These are phyloP conservation scores for Diaporthe capsici DNA, from an alignment of 2,329 filamentous ascomycete species.

Conservation along the genomic window DNA sequence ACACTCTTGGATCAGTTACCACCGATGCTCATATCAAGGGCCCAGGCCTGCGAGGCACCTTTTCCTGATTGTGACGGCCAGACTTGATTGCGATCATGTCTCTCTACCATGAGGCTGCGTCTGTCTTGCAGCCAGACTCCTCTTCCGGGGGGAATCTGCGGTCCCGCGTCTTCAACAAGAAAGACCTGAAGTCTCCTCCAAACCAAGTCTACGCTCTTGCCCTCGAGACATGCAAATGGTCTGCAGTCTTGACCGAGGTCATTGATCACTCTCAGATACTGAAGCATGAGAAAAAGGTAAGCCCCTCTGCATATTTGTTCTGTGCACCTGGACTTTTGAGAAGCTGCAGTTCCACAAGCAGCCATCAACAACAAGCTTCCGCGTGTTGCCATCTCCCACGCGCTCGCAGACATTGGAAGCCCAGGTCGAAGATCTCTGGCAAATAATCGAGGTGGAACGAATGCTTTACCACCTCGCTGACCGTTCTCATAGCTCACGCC, in stretches of 20 bases:
- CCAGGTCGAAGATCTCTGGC: not conserved
- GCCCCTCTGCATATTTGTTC: constrained; percentile 35
- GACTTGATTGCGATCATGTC: constrained; percentile 73
- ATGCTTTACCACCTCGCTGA: constrained; percentile 46
- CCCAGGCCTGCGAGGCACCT: not conserved
- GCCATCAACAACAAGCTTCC: not conserved
- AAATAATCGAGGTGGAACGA: not conserved
- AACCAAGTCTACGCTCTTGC: constrained; percentile 90
- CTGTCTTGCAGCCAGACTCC: constrained; percentile 75
- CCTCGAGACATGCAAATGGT: constrained; percentile 92
- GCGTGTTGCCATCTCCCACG: not conserved
- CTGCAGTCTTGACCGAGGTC: constrained; percentile 86
- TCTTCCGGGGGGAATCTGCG: constrained; percentile 87
- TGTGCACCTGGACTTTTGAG: not conserved
- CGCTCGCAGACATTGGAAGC: not conserved
- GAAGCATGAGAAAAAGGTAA: constrained; percentile 86
- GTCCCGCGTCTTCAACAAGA: constrained; percentile 83
- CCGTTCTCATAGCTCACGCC: constrained; percentile 77
- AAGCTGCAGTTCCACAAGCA: not conserved
- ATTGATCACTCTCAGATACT: constrained; percentile 85
- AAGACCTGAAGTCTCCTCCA: constrained; percentile 81
- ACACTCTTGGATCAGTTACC: not conserved
- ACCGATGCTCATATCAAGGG: not conserved
- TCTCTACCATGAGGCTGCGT: constrained; percentile 92
- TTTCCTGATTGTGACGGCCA: too few relatives aligned